Evolutionary conservation across 306 rosid genomes (phyloP).

Genomic region (Rosa chinensis): DNA sequence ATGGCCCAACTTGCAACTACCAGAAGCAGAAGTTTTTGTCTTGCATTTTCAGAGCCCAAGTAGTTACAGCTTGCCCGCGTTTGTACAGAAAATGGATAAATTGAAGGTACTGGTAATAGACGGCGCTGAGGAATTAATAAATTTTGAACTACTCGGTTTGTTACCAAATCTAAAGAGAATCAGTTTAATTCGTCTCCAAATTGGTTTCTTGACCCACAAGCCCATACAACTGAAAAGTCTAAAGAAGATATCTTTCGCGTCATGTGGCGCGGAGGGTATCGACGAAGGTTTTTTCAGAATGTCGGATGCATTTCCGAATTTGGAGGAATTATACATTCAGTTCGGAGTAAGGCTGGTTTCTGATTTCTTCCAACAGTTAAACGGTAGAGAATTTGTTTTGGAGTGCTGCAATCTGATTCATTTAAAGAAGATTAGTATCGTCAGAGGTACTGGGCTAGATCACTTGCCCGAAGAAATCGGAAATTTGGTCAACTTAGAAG

Average conservation of each 20-base stretch:
- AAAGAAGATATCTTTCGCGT: not conserved
- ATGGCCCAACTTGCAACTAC: slow-evolving; percentile 1
- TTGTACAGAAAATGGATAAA: slow-evolving; percentile 10
- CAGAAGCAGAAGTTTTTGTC: slow-evolving; percentile 7
- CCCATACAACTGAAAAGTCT: not conserved
- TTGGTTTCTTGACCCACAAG: not conserved
- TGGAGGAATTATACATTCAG: slow-evolving; percentile 21
- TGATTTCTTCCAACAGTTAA: too few relatives aligned
- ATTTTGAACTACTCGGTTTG: not conserved
- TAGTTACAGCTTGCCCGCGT: not conserved
- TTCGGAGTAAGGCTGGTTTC: too few relatives aligned
- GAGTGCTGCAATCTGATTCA: slow-evolving; percentile 9
- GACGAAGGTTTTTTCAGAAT: not conserved
- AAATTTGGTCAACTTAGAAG: slow-evolving; percentile 40
- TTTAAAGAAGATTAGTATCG: slow-evolving; percentile 50
- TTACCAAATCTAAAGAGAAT: not conserved
- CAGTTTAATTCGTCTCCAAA: not conserved
- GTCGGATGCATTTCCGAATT: slow-evolving; percentile 36
- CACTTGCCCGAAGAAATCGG: slow-evolving; percentile 34
- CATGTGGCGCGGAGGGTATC: not conserved
- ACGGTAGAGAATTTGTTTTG: too few relatives aligned
- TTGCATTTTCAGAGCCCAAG: not conserved
- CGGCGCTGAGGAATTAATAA: not conserved
- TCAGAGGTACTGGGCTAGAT: slow-evolving; percentile 23
- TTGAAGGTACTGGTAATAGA: not conserved